Evolutionary conservation across 768 basidiomycete genomes (phyloP).

Genomic region (Suillus americanus): DNA sequence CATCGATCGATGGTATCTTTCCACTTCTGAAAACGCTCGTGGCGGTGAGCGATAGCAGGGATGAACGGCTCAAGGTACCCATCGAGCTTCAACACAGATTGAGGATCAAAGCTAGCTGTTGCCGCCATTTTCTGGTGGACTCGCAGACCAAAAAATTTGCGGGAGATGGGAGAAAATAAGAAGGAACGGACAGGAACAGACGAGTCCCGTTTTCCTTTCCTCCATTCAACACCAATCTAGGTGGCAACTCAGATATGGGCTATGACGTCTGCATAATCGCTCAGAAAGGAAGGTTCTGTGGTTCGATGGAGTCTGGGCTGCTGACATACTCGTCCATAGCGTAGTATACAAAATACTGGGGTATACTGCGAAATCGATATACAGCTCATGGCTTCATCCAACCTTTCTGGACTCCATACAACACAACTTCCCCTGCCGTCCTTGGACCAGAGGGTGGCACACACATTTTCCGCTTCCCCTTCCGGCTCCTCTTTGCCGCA

Average conservation of each 20-base stretch:
- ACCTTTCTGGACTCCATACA: slow-evolving; percentile 56
- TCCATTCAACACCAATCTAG: slow-evolving; percentile 5
- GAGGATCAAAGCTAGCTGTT: slow-evolving; percentile 49
- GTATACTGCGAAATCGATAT: neutral
- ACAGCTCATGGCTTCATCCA: slow-evolving; percentile 47
- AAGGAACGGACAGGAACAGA: neutral
- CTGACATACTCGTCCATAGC: neutral
- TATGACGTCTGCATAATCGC: slow-evolving; percentile 7
- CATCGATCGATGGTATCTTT: slow-evolving; percentile 69
- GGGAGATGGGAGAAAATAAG: slow-evolving; percentile 9
- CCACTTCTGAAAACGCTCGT: slow-evolving; percentile 71
- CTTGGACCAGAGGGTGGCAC: slow-evolving; percentile 17
- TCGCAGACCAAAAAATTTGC: slow-evolving; percentile 2
- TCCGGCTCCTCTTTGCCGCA: slow-evolving; percentile 31
- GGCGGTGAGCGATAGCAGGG: slow-evolving; percentile 64
- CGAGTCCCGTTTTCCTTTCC: slow-evolving; percentile 8
- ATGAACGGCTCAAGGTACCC: slow-evolving; percentile 74
- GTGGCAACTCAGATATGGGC: slow-evolving; percentile 5
- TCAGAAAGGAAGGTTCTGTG: slow-evolving; percentile 16
- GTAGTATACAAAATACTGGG: neutral
- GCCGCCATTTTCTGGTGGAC: slow-evolving; percentile 36
- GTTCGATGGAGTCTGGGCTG: neutral
- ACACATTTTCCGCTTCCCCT: slow-evolving; percentile 36
- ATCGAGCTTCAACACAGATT: slow-evolving; percentile 63
- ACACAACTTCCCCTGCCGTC: slow-evolving; percentile 63